Evolutionary conservation across 371 early-diverging fungal species (phyloP), one percentile per base, ranked within the genome.

Genomic region (Lichtheimia ornata): DNA sequence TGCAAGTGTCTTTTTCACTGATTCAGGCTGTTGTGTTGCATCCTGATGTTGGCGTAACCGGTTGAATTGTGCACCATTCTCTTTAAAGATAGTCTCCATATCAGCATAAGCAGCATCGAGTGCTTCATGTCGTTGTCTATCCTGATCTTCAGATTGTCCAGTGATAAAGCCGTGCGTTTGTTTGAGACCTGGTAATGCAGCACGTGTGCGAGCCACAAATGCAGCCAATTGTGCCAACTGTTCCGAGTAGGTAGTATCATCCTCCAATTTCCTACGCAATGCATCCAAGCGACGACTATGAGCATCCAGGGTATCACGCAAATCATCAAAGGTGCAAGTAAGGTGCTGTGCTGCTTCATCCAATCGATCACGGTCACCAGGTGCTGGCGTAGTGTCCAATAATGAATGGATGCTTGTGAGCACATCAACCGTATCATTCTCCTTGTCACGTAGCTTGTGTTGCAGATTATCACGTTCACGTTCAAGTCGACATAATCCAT

Each of bases 151-250:
- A 14, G 75, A 74, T 51, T 74, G 71, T 3, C 80, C 80, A 0
- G 74, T 80, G 63, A 80, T 76, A 42, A 80, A 76, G 5, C 80
- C 80, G 45, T 70, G 73, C 3, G 70, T 68, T 35, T 80, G 80
- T 41, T 76, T 76, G 4, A 74, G 50, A 0, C 69, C 73, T 1
- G 77, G 75, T 12, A 80, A 62, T 0, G 75, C 64, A 28, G 69
- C 66, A 7, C 74, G 56, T n/a, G 70, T 76, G 11, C 71, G 69
- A 12, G 49, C 50, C 18, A 75, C 61, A 51, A 67, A 75, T 0
- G 63, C 18, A 7, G 61, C 60, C 22, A 78, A 35, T 5, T 59
- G 51, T 0, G 64, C 66, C 1, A 73, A 71, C 9, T 62, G 58
- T 40, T 75, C 73, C 57, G 65, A 59, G 25, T 71, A 75, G 0